Evolutionary conservation across 192 early-diverging fungal genomes (phyloP), one percentile per base, ranked within the genome.

Genomic region (Coemansia sp.): DNA sequence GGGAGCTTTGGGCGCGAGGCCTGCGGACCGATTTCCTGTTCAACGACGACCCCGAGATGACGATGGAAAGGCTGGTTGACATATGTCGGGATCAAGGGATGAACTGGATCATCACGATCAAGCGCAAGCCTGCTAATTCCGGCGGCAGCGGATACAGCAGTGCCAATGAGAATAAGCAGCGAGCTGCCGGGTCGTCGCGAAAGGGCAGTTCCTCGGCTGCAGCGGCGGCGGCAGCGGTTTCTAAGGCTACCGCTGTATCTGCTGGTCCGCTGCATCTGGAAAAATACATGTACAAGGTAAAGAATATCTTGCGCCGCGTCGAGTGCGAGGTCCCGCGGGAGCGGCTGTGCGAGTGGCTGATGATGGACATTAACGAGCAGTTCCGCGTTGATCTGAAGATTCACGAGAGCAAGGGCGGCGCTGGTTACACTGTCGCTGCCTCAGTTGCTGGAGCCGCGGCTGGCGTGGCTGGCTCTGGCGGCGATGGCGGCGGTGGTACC

Each of bases 11-110:
- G 93, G 71, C 70, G 1, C 83, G 86, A 42, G 86, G 85, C 4
- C 84, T 97, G 61, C 83, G 86, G 57, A 87, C 92, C 0, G 95
- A 95, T 35, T 86, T 95, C 42, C 76, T 89, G 64, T 87, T 93
- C 35, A 84, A 91, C 60, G 90, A 93, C 52, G 81, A 78, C 18
- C 83, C 83, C 1, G 84, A 87, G 55, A 71, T 87, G 61, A 89
- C 87, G 6, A 86, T 87, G 25, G 90, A 91, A 50, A 61, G 82
- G 9, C 58, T 91, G 18, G 81, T 81, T 5, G 75, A 72, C 6
- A 75, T 82, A 8, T 91, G 90, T 69, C 73, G 77, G 27, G 83
- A 87, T 24, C 81, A 84, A 49, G 84, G 87, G 19, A 90, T 91
- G 61, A 90, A 88, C 73, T 91, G 90, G 90, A 86, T 91, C 47